Evolutionary conservation across 495 filamentous ascomycete species (phyloP).

Genomic region (Achaetomiella virescens): DNA sequence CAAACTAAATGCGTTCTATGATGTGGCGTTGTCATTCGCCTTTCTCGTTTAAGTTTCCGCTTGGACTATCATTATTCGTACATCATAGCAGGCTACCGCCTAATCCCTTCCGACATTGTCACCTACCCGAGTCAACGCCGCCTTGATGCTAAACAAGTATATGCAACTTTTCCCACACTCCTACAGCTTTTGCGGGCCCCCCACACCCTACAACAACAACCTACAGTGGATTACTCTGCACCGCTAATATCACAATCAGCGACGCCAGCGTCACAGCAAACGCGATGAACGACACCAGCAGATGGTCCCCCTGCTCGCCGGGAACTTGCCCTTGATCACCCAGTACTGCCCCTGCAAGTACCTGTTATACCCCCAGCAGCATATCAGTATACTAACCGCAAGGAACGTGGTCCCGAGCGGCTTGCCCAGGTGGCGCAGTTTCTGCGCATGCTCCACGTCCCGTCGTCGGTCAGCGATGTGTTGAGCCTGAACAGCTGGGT

Average conservation of each 20-base stretch:
- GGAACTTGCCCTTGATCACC: conserved; percentile 90
- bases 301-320: conserved; percentile 82
- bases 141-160: too few species aligned
- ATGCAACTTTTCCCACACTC: not conserved
- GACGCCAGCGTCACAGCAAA: conserved; percentile 63
- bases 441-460: conserved; percentile 25
- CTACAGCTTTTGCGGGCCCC: too few species aligned
- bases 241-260: conserved; percentile 63
- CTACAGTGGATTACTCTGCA: conserved; percentile 43
- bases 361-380: conserved; percentile 65
- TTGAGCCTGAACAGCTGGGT: conserved; percentile 96
- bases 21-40: too few species aligned
- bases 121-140: too few species aligned
- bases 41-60: too few species aligned
- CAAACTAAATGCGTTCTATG: too few species aligned
- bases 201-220: not conserved
- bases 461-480: conserved; percentile 46
- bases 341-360: conserved; percentile 68
- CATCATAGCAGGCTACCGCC: not conserved
- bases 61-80: too few species aligned
- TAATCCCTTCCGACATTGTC: too few species aligned
- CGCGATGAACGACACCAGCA: conserved; percentile 66
- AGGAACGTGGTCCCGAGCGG: conserved; percentile 92
- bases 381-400: conserved; percentile 73
- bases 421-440: conserved; percentile 76